Evolutionary conservation across 768 basidiomycete genomes (phyloP), one percentile per base, ranked within the genome.

Genomic region (Suillus clintonianus): DNA sequence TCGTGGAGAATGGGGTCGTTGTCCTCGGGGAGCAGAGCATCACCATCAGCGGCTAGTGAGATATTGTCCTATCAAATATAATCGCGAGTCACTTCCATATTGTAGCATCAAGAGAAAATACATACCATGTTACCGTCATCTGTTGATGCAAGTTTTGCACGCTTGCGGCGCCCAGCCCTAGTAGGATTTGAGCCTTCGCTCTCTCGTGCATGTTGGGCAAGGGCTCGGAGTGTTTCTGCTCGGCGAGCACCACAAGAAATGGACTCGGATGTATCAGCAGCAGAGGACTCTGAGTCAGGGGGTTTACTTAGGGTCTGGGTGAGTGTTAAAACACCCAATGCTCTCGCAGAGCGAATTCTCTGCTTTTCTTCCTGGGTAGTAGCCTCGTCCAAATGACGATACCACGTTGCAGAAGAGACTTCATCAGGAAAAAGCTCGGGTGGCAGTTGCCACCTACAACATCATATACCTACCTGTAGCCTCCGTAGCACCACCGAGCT

Each of bases 351-450:
- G 11, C 45, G 59, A 14, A 60, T 60, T 22, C 34, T 15, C 15
- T 60, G 41, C 34, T 60, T 60, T 32, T 60, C 59, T 17, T 60
- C 59, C n/a, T 48, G 1, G 15, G 59, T 60, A 22, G 34, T 57
- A 22, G 59, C 59, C n/a, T 60, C 37, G 3, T 43, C 41, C 32
- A 60, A 45, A 45, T 60, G 59, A n/a, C 43, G 43, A 60, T 60
- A 60, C 59, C 27, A 60, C 13, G 42, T 45, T 3, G 59, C 9
- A 24, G 34, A 43, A 0, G 43, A 60, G 32, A 60, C 45, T 48
- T 60, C 42, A 43, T 43, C 42, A 43, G 19, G 17, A 43, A 43
- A 43, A 43, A 43, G 42, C 17, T 43, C 42, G 19, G 19, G 17
- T 6, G 6, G 5, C 7, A 43, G 19, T 43, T 43, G 42, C 42